Conservation (phyloP, 176 grass and related monocot species). For the Triticum turgidum region DNA sequence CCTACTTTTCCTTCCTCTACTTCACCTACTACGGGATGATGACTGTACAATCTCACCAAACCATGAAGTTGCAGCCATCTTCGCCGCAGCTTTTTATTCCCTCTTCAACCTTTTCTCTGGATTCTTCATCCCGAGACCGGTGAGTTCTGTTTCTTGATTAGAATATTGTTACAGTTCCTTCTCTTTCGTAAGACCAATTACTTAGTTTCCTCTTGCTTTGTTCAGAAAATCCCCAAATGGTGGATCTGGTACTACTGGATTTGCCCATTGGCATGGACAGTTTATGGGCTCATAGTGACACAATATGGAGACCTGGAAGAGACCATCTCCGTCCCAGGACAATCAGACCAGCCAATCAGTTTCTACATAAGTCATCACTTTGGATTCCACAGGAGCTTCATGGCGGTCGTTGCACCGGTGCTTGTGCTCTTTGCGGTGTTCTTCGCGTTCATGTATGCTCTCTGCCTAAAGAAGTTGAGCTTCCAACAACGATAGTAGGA, state of each 20-base stretch:
- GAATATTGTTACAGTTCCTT: not conserved
- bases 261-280: slow-evolving; percentile 96
- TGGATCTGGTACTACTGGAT: slow-evolving; percentile 99
- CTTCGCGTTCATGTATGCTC: slow-evolving; percentile 88
- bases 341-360: slow-evolving; percentile 32
- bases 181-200: not conserved
- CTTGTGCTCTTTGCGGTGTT: slow-evolving; percentile 69
- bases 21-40: slow-evolving; percentile 99
- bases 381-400: slow-evolving; percentile 72
- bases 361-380: slow-evolving; percentile 71
- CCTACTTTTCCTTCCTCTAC: slow-evolving; percentile 97
- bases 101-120: slow-evolving; percentile 98
- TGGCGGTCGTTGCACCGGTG: slow-evolving; percentile 67
- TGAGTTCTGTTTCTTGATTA: slow-evolving; percentile 41
- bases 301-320: slow-evolving; percentile 83
- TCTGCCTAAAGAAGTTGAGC: slow-evolving; percentile 88
- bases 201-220: slow-evolving; percentile 25
- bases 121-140: slow-evolving; percentile 94
- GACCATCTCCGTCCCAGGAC: slow-evolving; percentile 46
- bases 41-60: slow-evolving; percentile 93
- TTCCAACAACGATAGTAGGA: slow-evolving; percentile 79
- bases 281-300: slow-evolving; percentile 95
- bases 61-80: slow-evolving; percentile 89
- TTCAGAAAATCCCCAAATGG: slow-evolving; percentile 89
- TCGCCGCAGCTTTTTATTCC: slow-evolving; percentile 87